Evolutionary conservation across 2,329 filamentous ascomycete species (phyloP), one percentile per base, ranked within the genome.

Genomic region (Pestalotiopsis fici): DNA sequence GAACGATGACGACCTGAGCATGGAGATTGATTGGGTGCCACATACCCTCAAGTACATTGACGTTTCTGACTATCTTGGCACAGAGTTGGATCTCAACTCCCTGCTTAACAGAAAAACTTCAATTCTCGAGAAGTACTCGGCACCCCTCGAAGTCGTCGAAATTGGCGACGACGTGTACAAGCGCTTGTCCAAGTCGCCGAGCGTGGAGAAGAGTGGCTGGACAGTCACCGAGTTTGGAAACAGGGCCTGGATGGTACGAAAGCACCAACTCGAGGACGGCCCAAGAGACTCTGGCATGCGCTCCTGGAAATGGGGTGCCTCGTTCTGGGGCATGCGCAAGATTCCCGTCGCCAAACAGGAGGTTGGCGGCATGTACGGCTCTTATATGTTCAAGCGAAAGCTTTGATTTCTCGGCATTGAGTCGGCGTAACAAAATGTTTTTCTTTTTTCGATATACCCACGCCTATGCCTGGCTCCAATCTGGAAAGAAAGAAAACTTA

Each of bases 311-410:
- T 92, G 94, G 91, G 93, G 93, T 37, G 93, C 93, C 61, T 88
- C 89, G 73, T 93, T 90, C 81, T 95, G 93, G 93, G 93, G 93
- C 47, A 94, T 94, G 89, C 87, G 92, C 70, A 96, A 98, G 82
- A 87, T 98, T 55, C 97, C 95, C n/a, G 91, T 98, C 72, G 94
- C 93, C 28, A 89, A 90, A 75, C 93, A 95, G 65, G 95, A 98
- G 78, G 92, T 98, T 28, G 96, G 97, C 74, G 94, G 94, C 69
- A 97, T 97, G 76, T 98, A 98, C 76, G 96, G 96, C 25, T 87
- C 83, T 27, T 89, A 87, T 74, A 90, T 90, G 87, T 90, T 89
- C 79, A 86, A 86, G 74, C 81, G 86, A 71, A 85, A 86, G 75
- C 78, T 89, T 66, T 65, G 63, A 65, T 37, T 59, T 31, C 28